Percentiles rank a stretch among this genome's conserved stretches.
These are phyloP conservation scores for Glycine tomentella DNA, from an alignment of 306 rosid genomes.

Conservation along the genomic window DNA sequence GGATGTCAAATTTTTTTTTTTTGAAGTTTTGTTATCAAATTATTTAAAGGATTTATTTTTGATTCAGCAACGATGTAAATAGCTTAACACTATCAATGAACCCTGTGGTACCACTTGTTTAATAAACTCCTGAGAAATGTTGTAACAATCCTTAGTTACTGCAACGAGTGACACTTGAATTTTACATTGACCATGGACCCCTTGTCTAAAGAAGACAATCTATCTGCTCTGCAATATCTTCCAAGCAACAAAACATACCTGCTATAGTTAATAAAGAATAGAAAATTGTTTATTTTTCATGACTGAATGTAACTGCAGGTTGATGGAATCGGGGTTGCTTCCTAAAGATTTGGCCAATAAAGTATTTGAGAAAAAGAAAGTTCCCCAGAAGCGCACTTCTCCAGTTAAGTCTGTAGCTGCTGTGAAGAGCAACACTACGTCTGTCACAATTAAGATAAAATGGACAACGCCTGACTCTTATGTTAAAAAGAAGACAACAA, in stretches of 20 bases:
- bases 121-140: not conserved
- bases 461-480: slow-evolving; percentile 45
- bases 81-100: not conserved
- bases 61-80: not conserved
- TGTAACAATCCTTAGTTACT: slow-evolving; percentile 1
- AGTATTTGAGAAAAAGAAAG: slow-evolving; percentile 69
- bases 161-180: slow-evolving; percentile 4
- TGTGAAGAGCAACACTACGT: slow-evolving; percentile 50
- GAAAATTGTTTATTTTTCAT: not conserved
- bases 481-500: slow-evolving; percentile 47
- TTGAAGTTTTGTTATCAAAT: not conserved
- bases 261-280: not conserved
- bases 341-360: slow-evolving; percentile 67
- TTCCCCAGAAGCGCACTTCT: slow-evolving; percentile 60
- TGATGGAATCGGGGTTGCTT: slow-evolving; percentile 94
- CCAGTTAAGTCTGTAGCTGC: slow-evolving; percentile 54
- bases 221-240: slow-evolving; percentile 4
- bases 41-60: not conserved
- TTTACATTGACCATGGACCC: not conserved
- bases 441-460: slow-evolving; percentile 59
- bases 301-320: slow-evolving; percentile 61
- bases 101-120: not conserved
- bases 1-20: not conserved
- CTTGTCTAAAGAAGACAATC: not conserved
- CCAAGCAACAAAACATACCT: slow-evolving; percentile 17